Evolutionary conservation across 176 grass and related monocot species (phyloP).

Genomic region (Saccharum officinarum): DNA sequence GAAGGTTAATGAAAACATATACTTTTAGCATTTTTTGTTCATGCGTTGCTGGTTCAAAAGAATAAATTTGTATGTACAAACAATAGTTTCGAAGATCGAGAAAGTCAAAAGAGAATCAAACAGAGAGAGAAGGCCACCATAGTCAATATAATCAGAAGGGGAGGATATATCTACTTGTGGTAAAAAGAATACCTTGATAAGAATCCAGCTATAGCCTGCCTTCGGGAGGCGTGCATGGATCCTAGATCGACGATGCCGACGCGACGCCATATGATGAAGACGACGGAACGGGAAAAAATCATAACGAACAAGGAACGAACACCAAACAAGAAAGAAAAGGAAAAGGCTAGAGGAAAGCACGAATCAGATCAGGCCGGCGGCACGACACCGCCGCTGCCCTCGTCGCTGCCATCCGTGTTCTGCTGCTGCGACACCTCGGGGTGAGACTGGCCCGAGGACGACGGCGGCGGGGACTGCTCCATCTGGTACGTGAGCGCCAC

Average conservation of each 20-base stretch:
- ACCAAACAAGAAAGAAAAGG: constrained; percentile 13
- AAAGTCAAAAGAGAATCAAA: neutral
- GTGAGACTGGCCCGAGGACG: constrained; percentile 49
- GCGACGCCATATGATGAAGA: constrained; percentile 36
- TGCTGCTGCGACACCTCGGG: constrained; percentile 35
- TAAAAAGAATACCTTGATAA: constrained; percentile 42
- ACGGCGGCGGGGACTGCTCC: constrained; percentile 45
- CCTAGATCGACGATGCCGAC: constrained; percentile 18
- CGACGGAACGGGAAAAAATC: constrained; percentile 32
- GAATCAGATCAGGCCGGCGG: constrained; percentile 27
- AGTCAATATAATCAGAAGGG: neutral
- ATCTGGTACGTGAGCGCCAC: constrained; percentile 36
- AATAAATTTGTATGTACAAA: neutral
- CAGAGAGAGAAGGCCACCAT: no score
- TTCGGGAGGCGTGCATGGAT: constrained; percentile 25
- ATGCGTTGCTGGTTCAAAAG: neutral
- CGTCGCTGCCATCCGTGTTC: constrained; percentile 44
- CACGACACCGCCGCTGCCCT: constrained; percentile 28
- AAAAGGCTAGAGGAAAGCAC: neutral
- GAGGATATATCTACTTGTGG: neutral
- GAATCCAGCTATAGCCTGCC: constrained; percentile 40
- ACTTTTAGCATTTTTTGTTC: neutral
- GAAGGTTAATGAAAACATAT: neutral
- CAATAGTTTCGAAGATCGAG: neutral
- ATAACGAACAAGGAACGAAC: constrained; percentile 39